These are phyloP conservation scores for Scenedesmus sp. DNA, from an alignment of 163 green algal species.

Conservation along the genomic window DNA sequence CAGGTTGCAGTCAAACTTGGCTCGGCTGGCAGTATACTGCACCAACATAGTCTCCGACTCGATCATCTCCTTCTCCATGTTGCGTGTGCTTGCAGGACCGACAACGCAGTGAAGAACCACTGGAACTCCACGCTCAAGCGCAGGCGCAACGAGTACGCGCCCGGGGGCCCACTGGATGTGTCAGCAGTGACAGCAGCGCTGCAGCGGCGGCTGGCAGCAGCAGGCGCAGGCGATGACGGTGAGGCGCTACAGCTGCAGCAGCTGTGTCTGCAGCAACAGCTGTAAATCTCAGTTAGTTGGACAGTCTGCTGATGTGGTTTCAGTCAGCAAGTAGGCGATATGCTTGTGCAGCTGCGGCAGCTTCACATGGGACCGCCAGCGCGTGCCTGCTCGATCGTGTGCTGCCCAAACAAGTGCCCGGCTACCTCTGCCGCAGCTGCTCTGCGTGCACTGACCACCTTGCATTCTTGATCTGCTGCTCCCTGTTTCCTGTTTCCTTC, in stretches of 20 bases:
- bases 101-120: conserved; percentile 92
- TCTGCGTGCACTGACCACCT: background rate
- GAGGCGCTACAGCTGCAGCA: background rate
- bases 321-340: background rate
- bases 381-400: background rate
- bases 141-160: conserved; percentile 50
- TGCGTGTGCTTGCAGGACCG: conserved; percentile 67
- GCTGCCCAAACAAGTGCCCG: background rate
- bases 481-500: background rate
- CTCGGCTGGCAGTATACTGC: background rate
- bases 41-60: no score
- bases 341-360: background rate
- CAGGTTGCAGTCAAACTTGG: no score
- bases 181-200: conserved; percentile 40
- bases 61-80: background rate
- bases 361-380: no score
- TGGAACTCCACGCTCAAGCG: conserved; percentile 77
- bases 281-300: background rate
- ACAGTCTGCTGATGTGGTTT: background rate
- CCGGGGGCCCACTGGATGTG: conserved; percentile 47
- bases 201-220: conserved; percentile 32
- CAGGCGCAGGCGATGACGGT: conserved; percentile 31
- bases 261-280: background rate
- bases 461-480: background rate
- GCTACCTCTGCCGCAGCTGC: background rate